Evolutionary conservation across 2,329 filamentous ascomycete genomes (phyloP).

Genomic region (Parastagonospora nodorum): DNA sequence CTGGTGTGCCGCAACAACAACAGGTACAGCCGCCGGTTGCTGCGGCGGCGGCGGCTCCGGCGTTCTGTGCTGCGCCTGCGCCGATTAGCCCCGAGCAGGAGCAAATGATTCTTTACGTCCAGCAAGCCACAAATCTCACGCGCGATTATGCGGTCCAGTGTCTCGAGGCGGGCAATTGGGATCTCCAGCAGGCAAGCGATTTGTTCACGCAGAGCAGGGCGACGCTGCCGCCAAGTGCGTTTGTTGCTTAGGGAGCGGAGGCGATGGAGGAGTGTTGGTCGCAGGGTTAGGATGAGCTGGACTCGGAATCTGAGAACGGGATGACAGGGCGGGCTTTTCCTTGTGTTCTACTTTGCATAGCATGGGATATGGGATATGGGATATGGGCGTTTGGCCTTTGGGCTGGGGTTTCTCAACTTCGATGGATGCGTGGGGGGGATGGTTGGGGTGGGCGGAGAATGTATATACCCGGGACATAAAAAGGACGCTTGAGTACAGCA

Average conservation of each 20-base stretch:
- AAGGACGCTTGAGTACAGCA: no score
- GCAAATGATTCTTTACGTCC: conserved; percentile 73
- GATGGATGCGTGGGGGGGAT: no score
- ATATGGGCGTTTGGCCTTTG: no score
- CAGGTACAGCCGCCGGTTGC: conserved; percentile 47
- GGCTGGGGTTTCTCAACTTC: no score
- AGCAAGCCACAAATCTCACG: conserved; percentile 79
- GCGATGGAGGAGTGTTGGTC: no score
- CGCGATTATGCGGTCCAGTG: conserved; percentile 80
- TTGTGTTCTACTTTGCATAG: conserved; percentile 1
- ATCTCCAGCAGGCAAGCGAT: conserved; percentile 73
- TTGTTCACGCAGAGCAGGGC: conserved; percentile 76
- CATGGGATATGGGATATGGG: background rate
- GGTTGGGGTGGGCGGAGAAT: no score
- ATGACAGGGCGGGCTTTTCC: background rate
- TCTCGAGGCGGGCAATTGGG: conserved; percentile 77
- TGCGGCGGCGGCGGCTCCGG: conserved; percentile 18
- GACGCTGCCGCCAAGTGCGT: conserved; percentile 51
- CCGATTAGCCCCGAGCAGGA: conserved; percentile 57
- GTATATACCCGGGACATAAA: no score
- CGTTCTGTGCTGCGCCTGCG: background rate
- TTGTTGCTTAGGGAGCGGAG: background rate
- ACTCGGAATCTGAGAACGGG: background rate
- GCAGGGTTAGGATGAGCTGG: background rate
- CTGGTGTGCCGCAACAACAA: conserved; percentile 46